phyloP scores from a whole-genome alignment of 2,329 filamentous ascomycete species.

The Aspergillus melleus region DNA sequence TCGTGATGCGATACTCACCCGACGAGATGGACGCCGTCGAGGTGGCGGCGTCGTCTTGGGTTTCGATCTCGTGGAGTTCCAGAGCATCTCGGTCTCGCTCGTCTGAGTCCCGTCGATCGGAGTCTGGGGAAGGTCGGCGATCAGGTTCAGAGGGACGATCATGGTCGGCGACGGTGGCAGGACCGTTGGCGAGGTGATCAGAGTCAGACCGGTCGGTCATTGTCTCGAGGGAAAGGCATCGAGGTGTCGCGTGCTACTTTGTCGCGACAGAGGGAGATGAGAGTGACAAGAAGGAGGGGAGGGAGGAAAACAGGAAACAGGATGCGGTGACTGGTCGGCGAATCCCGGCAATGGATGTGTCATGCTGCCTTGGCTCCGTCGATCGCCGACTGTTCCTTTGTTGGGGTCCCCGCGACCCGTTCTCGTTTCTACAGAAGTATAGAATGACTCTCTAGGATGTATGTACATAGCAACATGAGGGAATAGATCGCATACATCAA shows the following conservation, averaged over 20 bases:
- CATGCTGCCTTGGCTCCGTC: background rate
- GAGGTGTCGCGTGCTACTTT: background rate
- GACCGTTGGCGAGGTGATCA: background rate
- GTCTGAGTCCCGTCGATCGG: slow-evolving; percentile 2
- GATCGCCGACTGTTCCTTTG: background rate
- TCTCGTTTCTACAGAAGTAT: too few species aligned
- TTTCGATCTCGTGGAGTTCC: slow-evolving; percentile 33
- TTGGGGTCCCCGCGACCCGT: too few species aligned
- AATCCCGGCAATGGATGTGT: background rate
- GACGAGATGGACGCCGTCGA: slow-evolving; percentile 33
- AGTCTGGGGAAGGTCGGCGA: background rate
- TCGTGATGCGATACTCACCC: slow-evolving; percentile 30
- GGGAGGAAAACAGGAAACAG: background rate
- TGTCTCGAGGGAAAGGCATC: background rate
- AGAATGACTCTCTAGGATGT: too few species aligned
- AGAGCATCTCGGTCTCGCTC: slow-evolving; percentile 20
- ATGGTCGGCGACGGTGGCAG: background rate
- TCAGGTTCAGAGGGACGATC: background rate
- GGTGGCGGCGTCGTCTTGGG: slow-evolving; percentile 21
- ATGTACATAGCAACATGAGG: background rate
- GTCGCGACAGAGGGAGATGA: too few species aligned
- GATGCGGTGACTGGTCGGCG: background rate
- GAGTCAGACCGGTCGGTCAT: slow-evolving; percentile 3
- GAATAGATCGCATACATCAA: background rate
- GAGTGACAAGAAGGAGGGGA: background rate